Evolutionary conservation across 2,329 filamentous ascomycete species (phyloP), one percentile per base, ranked within the genome.

Genomic region (Botrytis tulipae): DNA sequence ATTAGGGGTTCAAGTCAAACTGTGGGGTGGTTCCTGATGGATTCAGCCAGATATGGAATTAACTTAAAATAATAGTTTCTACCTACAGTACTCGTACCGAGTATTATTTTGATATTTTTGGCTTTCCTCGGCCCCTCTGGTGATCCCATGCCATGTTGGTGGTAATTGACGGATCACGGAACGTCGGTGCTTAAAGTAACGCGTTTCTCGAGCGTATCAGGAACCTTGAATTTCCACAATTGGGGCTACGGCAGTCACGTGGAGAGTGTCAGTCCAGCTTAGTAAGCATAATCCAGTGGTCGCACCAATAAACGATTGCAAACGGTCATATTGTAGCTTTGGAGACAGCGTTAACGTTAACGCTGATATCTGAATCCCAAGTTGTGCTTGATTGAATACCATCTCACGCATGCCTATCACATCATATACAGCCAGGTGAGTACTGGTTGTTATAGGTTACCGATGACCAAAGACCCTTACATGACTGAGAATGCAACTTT

Each of bases 1-100:
- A 57, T 57, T 32, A 71, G 46, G 70, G 70, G 60, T 71, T 42
- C 44, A 63, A 40, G 32, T 57, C 51, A 44, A 70, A 29, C 9
- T 32, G 59, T 22, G n/a, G 54, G 51, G n/a, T n/a, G 44, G 32
- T 22, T 54, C 25, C 51, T 71, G 14, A 59, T 46, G 35, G 37
- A 59, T 61, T 46, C 51, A 44, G 60, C n/a, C 32, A 51, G 44
- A 61, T 62, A 51, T 71, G 25, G 35, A 35, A 44, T 48, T 48
- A 20, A 35, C 35, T 35, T 35, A 35, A 35, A 35, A 35, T 35
- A 35, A 20, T 46, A 46, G 44, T 46, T 46, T 46, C 44, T 51
- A 12, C 22, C 48, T 51, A 25, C 40, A 3, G 3, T 40, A 42
- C 40, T 42, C 40, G 40, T 42, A 42, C 25, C 48, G 10, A 62